Evolutionary conservation across 192 early-diverging fungal genomes (phyloP), one percentile per base, ranked within the genome.

Genomic region (Rhizoclosmatium sp.): DNA sequence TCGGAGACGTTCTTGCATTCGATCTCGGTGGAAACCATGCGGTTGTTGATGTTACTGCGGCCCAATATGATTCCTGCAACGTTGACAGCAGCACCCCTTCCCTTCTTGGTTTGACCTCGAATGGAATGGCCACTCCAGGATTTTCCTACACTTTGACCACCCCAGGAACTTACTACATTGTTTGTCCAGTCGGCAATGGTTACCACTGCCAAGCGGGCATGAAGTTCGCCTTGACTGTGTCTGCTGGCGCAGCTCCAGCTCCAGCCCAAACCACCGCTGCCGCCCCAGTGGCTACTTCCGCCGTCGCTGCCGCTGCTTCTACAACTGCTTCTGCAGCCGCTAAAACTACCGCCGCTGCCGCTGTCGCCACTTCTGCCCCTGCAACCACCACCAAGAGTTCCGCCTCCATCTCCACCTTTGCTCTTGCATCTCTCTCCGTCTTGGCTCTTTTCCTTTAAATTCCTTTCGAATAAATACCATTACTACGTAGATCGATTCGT

Each of bases 131-230:
- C 42, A n/a, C 59, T 0, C 48, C 69, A 4, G 12, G 45, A 7
- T n/a, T n/a, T 59, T 62, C 39, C 40, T 75, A 47, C 44, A 75
- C 72, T 3, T 47, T 75, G 19, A 23, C 59, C 21, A 59, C n/a
- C 31, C 54, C 59, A 3, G 72, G 72, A 12, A 75, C 72, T 1
- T 75, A 62, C 21, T 64, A 75, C 72, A 64, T 75, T 49, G 48
- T 75, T 16, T 71, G 69, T 56, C 69, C 69, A 19, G 42, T 62
- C 12, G 41, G 41, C n/a, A 40, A 62, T 56, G 60, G 72, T 45
- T 0, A 16, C 23, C 59, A 75, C 45, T 75, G 72, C 59, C 2
- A 45, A 12, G 39, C 41, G 4, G 60, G 60, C 16, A 59, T 75
- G 56, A 75, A 68, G 40, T 68, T 68, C 45, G 14, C 23, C 12